These are phyloP conservation scores for Ballota nigra DNA, from an alignment of 257 asterid species.

Conservation along the genomic window DNA sequence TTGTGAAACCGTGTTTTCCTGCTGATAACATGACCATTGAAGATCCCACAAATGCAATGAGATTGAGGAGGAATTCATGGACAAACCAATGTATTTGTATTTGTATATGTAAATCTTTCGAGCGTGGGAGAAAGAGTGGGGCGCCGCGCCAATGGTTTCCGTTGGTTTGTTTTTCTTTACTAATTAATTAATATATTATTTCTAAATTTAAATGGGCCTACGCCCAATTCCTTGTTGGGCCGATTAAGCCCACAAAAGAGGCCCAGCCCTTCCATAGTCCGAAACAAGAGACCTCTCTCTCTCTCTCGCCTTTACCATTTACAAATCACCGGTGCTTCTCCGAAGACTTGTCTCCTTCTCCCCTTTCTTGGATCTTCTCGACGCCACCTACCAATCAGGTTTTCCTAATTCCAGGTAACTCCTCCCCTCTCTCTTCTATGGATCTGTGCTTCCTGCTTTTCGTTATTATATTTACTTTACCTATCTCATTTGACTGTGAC, in stretches of 20 bases:
- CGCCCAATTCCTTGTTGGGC: background rate
- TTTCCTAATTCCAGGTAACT: constrained; percentile 18
- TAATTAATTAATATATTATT: too few species aligned
- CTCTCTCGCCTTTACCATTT: constrained; percentile 12
- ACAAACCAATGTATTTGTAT: constrained; percentile 3
- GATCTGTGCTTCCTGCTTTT: constrained; percentile 13
- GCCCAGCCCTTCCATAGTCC: constrained; percentile 15
- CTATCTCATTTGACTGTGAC: background rate
- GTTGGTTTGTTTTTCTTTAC: constrained; percentile 8
- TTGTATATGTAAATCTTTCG: too few species aligned
- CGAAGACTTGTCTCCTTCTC: constrained; percentile 22
- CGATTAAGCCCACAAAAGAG: background rate
- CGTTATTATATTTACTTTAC: background rate
- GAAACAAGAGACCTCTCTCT: too few species aligned
- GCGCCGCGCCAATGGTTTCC: constrained; percentile 74
- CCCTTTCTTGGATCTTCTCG: constrained; percentile 32
- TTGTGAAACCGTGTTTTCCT: constrained; percentile 43
- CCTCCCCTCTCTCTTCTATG: background rate
- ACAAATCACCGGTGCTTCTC: constrained; percentile 18
- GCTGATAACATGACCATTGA: constrained; percentile 34
- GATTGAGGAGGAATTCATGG: constrained; percentile 1
- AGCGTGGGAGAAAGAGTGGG: constrained; percentile 28
- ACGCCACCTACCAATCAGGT: constrained; percentile 10
- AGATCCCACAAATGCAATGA: constrained; percentile 16
- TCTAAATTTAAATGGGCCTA: background rate